Percentiles rank a stretch among this genome's conserved stretches.
phyloP scores from a whole-genome alignment of 768 basidiomycete species.

The Phanerochaete carnosa region DNA sequence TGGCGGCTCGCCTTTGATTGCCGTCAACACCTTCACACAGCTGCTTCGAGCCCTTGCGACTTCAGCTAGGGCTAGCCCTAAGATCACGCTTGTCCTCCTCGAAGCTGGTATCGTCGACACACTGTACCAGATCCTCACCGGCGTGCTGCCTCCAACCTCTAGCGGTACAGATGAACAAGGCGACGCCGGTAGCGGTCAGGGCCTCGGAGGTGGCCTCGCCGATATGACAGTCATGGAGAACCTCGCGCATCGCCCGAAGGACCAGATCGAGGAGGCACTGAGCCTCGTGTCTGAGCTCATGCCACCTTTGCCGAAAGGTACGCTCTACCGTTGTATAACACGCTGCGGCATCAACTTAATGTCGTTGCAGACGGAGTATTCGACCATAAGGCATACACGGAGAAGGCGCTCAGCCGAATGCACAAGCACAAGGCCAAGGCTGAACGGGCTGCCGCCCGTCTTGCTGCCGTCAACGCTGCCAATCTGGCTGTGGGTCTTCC shows the following conservation, averaged over 20 bases:
- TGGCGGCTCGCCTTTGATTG: conserved; percentile 82
- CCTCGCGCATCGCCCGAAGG: conserved; percentile 92
- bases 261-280: conserved; percentile 93
- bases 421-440: conserved; percentile 82
- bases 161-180: conserved; percentile 59
- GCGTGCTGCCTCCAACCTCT: conserved; percentile 75
- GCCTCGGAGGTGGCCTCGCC: conserved; percentile 82
- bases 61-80: conserved; percentile 83
- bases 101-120: conserved; percentile 94
- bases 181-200: conserved; percentile 61
- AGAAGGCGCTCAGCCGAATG: conserved; percentile 76
- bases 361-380: conserved; percentile 80
- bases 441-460: conserved; percentile 69
- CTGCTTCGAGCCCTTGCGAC: conserved; percentile 85
- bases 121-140: conserved; percentile 92
- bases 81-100: conserved; percentile 79
- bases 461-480: conserved; percentile 33
- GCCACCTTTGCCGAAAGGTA: conserved; percentile 91
- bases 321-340: conserved; percentile 2
- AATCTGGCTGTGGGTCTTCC: conserved; percentile 5
- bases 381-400: conserved; percentile 86
- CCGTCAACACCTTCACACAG: conserved; percentile 84
- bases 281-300: conserved; percentile 87
- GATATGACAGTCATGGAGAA: conserved; percentile 99
- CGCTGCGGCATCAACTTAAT: background rate